phyloP scores from a whole-genome alignment of 352 stramenopile species.

The Pythium utonaiense region DNA sequence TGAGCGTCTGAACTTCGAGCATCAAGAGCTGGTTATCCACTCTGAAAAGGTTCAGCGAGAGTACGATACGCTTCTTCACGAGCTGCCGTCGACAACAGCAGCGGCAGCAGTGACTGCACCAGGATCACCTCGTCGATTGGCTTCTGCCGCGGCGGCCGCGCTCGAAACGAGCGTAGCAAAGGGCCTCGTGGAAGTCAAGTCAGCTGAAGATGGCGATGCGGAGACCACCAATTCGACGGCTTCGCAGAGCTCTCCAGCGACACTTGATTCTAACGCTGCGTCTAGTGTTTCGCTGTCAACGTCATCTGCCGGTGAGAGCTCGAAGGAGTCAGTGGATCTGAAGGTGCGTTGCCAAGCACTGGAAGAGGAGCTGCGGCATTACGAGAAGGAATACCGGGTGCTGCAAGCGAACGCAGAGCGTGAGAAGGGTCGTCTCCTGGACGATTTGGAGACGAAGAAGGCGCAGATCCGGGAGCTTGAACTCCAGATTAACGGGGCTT shows the following conservation, averaged over 20 bases:
- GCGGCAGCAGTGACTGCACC: constrained; percentile 15
- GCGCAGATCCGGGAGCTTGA: constrained; percentile 62
- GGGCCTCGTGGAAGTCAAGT: constrained; percentile 9
- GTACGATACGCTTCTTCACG: constrained; percentile 56
- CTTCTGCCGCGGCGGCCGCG: not conserved
- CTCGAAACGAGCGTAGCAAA: not conserved
- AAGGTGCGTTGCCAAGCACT: constrained; percentile 52
- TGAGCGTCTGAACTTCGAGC: constrained; percentile 76
- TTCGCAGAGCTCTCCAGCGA: not conserved
- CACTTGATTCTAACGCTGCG: not conserved
- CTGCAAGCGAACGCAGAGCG: constrained; percentile 49
- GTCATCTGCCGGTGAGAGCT: constrained; percentile 33
- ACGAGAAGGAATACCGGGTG: constrained; percentile 66
- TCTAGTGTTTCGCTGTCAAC: not conserved
- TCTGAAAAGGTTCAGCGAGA: constrained; percentile 74
- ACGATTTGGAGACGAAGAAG: constrained; percentile 70
- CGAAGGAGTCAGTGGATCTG: constrained; percentile 39
- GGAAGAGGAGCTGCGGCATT: constrained; percentile 59
- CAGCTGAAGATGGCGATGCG: constrained; percentile 30
- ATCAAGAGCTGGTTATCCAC: constrained; percentile 79
- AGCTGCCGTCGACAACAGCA: constrained; percentile 32
- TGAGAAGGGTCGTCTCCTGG: constrained; percentile 54
- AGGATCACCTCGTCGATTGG: constrained; percentile 15
- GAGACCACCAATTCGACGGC: constrained; percentile 15
- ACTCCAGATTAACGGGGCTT: constrained; percentile 42